Percentiles rank a stretch among this genome's conserved stretches.
phyloP scores from a whole-genome alignment of 2,329 filamentous ascomycete genomes.

The Xylaria sp. region DNA sequence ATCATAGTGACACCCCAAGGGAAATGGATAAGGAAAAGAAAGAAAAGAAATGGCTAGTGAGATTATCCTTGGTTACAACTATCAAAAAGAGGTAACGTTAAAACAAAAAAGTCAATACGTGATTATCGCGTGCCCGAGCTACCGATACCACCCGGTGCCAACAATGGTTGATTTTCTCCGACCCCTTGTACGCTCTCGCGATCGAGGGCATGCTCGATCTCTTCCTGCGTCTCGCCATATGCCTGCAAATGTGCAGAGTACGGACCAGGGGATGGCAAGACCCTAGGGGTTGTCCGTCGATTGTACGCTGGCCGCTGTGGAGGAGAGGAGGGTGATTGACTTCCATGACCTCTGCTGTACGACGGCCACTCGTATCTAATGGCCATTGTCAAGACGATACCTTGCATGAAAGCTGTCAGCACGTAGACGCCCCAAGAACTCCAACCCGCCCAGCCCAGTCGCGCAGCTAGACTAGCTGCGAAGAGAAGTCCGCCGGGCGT shows the following conservation, averaged over 20 bases:
- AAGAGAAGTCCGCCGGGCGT: slow-evolving; percentile 93
- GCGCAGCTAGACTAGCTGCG: slow-evolving; percentile 81
- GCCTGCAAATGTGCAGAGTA: slow-evolving; percentile 51
- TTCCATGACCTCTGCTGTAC: slow-evolving; percentile 32
- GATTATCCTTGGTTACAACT: slow-evolving; percentile 6
- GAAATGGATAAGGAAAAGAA: background rate
- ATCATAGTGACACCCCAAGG: background rate
- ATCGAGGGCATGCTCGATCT: slow-evolving; percentile 50
- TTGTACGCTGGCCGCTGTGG: slow-evolving; percentile 47
- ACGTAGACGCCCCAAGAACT: slow-evolving; percentile 95
- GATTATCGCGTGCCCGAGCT: slow-evolving; percentile 48
- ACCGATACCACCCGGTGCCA: slow-evolving; percentile 50
- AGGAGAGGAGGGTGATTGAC: slow-evolving; percentile 37
- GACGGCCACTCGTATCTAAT: slow-evolving; percentile 73
- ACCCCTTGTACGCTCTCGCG: slow-evolving; percentile 50
- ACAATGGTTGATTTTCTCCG: slow-evolving; percentile 51
- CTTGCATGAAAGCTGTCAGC: slow-evolving; percentile 86
- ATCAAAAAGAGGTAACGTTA: slow-evolving; percentile 14
- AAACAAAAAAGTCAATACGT: slow-evolving; percentile 7
- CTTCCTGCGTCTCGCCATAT: slow-evolving; percentile 51
- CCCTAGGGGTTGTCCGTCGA: slow-evolving; percentile 50
- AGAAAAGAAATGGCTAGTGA: slow-evolving; percentile 1
- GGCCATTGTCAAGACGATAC: slow-evolving; percentile 80
- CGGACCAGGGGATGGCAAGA: slow-evolving; percentile 49
- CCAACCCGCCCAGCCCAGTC: slow-evolving; percentile 86